Percentiles rank a stretch among this genome's conserved stretches.
These are phyloP conservation scores for Neonectria neomacrospora DNA, from an alignment of 2,329 filamentous ascomycete species.

Conservation along the genomic window DNA sequence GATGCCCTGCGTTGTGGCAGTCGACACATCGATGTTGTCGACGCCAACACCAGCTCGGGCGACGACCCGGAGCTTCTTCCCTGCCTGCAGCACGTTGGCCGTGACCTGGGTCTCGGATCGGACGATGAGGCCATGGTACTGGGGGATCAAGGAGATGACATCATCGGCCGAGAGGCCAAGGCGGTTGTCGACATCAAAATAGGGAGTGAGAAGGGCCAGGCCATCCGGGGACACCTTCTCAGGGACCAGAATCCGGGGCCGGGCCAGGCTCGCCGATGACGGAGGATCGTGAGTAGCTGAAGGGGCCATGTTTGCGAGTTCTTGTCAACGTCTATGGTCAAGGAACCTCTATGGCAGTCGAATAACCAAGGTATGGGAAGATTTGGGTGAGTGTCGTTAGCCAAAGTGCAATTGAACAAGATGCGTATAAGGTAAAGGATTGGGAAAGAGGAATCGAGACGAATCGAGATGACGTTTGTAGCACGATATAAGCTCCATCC, in stretches of 20 bases:
- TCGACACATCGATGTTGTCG: constrained; percentile 82
- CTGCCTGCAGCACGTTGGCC: constrained; percentile 71
- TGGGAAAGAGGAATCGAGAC: constrained; percentile 15
- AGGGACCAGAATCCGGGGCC: constrained; percentile 72
- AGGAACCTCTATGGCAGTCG: neutral
- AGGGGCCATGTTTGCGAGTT: constrained; percentile 41
- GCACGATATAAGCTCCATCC: constrained; percentile 17
- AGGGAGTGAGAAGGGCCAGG: constrained; percentile 72
- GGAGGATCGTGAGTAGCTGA: constrained; percentile 41
- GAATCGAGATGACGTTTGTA: constrained; percentile 32
- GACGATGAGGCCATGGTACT: constrained; percentile 81
- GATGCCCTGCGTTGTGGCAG: constrained; percentile 77
- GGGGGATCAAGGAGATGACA: constrained; percentile 72
- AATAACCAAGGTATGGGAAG: neutral
- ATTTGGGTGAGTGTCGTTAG: neutral
- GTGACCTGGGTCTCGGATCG: constrained; percentile 87
- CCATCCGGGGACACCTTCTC: constrained; percentile 86
- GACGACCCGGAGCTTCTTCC: constrained; percentile 78
- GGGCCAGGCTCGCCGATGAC: constrained; percentile 26
- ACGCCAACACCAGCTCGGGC: constrained; percentile 84
- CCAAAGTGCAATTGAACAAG: constrained; percentile 2
- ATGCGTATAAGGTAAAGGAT: constrained; percentile 24
- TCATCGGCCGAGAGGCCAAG: constrained; percentile 71
- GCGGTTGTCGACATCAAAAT: constrained; percentile 76
- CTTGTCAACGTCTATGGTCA: neutral